phyloP scores from a whole-genome alignment of 306 rosid species.

The Carpinus fangiana region DNA sequence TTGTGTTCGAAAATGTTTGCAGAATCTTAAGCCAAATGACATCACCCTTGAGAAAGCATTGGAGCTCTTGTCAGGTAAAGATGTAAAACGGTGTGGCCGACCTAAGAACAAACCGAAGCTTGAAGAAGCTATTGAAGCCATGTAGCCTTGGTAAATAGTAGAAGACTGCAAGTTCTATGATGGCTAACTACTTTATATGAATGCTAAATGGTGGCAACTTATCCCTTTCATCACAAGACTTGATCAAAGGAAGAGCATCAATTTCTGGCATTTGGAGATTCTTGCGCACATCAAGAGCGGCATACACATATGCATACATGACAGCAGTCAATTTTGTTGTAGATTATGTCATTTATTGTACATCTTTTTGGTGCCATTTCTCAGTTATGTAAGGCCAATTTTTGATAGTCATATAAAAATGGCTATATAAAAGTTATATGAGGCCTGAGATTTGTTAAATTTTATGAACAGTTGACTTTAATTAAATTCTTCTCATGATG shows the following conservation, averaged over 20 bases:
- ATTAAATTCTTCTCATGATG: neutral
- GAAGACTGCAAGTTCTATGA: slow-evolving; percentile 5
- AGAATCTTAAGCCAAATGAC: slow-evolving; percentile 61
- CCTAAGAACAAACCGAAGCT: slow-evolving; percentile 58
- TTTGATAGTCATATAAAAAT: neutral
- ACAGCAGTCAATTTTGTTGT: neutral
- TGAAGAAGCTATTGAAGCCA: slow-evolving; percentile 48
- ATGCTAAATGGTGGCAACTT: slow-evolving; percentile 1
- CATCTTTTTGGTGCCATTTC: neutral
- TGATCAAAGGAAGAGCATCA: slow-evolving; percentile 1
- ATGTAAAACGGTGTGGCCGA: slow-evolving; percentile 59
- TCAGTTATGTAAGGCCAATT: neutral
- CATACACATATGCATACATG: neutral
- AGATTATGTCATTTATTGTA: neutral
- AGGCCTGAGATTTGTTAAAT: neutral
- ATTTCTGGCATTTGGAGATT: neutral
- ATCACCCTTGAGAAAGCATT: slow-evolving; percentile 68
- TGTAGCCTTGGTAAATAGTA: slow-evolving; percentile 23
- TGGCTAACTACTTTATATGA: slow-evolving; percentile 4
- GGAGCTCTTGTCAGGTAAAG: slow-evolving; percentile 52
- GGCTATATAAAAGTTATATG: neutral
- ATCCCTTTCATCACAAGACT: neutral
- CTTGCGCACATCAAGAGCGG: neutral
- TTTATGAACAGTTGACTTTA: neutral
- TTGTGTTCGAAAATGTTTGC: slow-evolving; percentile 31